Evolutionary conservation across 306 rosid genomes (phyloP), one percentile per base, ranked within the genome.

Genomic region (Prinsepia uniflora): DNA sequence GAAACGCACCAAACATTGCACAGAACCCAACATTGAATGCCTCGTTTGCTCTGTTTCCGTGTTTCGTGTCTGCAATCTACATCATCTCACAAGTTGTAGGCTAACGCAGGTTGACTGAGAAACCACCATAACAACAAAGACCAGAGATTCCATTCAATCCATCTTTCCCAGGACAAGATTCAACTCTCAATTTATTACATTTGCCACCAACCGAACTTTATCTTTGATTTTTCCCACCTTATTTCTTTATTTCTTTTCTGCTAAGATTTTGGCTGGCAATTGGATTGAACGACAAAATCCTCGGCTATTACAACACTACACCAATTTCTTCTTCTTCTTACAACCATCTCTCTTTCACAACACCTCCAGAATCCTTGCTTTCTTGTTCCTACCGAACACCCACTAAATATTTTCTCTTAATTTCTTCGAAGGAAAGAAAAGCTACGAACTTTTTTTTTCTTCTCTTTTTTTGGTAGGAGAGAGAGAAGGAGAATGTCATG

Each of bases 401-500:
- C 1, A 59, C 64, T 13, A 30, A 11, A 6, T 2, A 12, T 58
- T 30, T 30, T 30, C 1, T 3, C 61, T 55, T 56, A 10, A 56
- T 56, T 22, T 30, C 17, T 1, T 12, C 17, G 0, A 22, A 24
- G 30, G 2, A 2, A 2, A 24, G 10, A 18, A 20, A 20, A 56
- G 7, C 5, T 6, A 10, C 11, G 20, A 11, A 22, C 9, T 3
- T 0, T 0, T 30, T 5, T 0, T 24, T 7, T 20, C 4, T 5
- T 24, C 14, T 20, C 4, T 5, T 13, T 56, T 13, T 56, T 5
- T 4, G 20, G 24, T 15, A 22, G 54, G 20, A 55, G 44, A 59
- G 34, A 14, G 19, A 55, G 40, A 36, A 17, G 41, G 13, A 68
- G 59, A 55, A 91, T 91, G 97, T 75, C 87, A 10, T 95, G 99